Conservation (phyloP, 768 basidiomycete species). For the Lentinula edodes region DNA sequence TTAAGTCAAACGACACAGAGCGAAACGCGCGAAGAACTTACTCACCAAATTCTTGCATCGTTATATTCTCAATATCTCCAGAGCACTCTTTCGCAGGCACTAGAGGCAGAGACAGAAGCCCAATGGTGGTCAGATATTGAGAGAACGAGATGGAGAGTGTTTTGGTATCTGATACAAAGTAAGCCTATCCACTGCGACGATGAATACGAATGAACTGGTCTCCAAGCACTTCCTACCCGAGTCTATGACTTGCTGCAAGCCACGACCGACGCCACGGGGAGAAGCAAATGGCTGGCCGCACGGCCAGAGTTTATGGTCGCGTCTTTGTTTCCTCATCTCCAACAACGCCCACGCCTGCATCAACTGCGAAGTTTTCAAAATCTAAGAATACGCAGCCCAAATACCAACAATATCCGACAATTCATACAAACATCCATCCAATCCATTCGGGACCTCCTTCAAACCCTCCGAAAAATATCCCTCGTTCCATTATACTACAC, state of each 20-base stretch:
- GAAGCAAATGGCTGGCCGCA: constrained; percentile 38
- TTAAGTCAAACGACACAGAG: neutral
- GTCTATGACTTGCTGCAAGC: constrained; percentile 28
- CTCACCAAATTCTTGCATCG: constrained; percentile 26
- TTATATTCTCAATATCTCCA: constrained; percentile 67
- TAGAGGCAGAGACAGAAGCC: constrained; percentile 66
- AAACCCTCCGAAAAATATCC: constrained; percentile 13
- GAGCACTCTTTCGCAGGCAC: constrained; percentile 58
- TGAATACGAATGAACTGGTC: neutral
- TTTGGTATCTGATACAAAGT: constrained; percentile 79
- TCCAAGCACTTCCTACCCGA: constrained; percentile 41
- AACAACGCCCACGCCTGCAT: constrained; percentile 21
- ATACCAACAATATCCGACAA: neutral
- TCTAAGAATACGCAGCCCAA: constrained; percentile 11
- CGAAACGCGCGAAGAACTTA: neutral
- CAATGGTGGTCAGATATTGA: constrained; percentile 82
- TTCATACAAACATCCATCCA: neutral
- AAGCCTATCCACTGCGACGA: constrained; percentile 19
- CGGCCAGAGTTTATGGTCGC: constrained; percentile 42
- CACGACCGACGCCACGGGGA: constrained; percentile 36
- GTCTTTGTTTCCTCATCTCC: constrained; percentile 64
- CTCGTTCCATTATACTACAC: constrained; percentile 48
- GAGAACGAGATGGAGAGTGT: constrained; percentile 48
- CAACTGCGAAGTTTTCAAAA: neutral
- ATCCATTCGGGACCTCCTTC: neutral